A percentile compares a stretch with the other conserved stretches of the same genome.
Conservation (phyloP, 1,139 yeast species). For the Kodamaea sp. region DNA sequence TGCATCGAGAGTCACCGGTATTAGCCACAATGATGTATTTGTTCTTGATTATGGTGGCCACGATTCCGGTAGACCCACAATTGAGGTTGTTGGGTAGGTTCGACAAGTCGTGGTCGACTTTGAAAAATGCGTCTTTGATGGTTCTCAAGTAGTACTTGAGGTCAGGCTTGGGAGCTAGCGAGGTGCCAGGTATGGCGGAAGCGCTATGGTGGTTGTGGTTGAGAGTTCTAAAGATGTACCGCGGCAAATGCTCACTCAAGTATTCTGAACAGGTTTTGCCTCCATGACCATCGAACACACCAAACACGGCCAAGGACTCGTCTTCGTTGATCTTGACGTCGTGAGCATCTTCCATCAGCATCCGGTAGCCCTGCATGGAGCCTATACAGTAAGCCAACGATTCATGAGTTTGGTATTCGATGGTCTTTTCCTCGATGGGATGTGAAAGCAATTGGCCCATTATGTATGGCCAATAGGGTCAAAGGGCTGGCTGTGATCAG, state of each 20-base stretch:
- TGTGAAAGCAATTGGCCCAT: conserved; percentile 82
- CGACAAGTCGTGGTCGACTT: conserved; percentile 57
- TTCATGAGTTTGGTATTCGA: conserved; percentile 45
- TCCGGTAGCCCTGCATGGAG: conserved; percentile 77
- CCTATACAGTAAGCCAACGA: conserved; percentile 63
- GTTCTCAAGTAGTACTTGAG: conserved; percentile 25
- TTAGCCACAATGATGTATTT: conserved; percentile 59
- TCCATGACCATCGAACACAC: conserved; percentile 83
- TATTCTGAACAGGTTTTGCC: conserved; percentile 62
- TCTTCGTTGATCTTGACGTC: conserved; percentile 45
- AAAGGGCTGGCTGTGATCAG: too few relatives aligned
- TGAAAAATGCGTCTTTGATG: conserved; percentile 56
- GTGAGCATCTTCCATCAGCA: conserved; percentile 80
- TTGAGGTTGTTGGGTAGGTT: conserved; percentile 40
- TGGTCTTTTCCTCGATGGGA: conserved; percentile 69
- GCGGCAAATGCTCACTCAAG: conserved; percentile 48
- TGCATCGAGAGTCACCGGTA: conserved; percentile 74
- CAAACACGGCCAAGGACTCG: conserved; percentile 58
- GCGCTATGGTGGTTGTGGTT: conserved; percentile 13
- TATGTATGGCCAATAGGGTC: background rate
- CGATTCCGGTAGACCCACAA: conserved; percentile 72
- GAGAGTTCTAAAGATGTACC: conserved; percentile 31
- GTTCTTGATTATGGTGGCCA: conserved; percentile 52
- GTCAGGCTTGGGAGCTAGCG: background rate
- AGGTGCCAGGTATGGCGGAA: conserved; percentile 2